Conservation (phyloP, 2,329 filamentous ascomycete genomes). For the Trichophyton schoenleinii region DNA sequence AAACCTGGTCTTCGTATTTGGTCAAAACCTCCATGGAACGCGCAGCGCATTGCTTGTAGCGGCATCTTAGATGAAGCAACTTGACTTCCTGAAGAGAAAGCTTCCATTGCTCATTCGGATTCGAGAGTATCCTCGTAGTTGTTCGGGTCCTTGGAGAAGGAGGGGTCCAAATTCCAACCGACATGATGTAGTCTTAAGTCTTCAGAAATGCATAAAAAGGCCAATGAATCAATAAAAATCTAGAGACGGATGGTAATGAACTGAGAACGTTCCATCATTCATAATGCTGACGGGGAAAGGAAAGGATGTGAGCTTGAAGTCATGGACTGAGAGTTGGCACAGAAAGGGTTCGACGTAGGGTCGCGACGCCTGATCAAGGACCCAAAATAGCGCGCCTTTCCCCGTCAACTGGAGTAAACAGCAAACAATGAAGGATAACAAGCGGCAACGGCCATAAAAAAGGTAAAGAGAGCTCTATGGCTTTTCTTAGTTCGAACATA, state of each 20-base stretch:
- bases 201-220: background rate
- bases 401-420: background rate
- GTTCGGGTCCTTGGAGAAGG: background rate
- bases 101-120: conserved; percentile 25
- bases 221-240: background rate
- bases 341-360: background rate
- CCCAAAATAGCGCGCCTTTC: background rate
- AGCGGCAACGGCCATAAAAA: background rate
- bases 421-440: background rate
- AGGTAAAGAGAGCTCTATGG: background rate
- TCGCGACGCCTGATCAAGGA: background rate
- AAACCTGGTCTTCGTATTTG: conserved; percentile 19
- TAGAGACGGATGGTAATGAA: background rate
- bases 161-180: background rate
- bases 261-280: background rate
- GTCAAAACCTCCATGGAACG: conserved; percentile 22
- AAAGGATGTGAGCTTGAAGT: background rate
- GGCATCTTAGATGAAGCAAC: conserved; percentile 23
- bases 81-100: conserved; percentile 24
- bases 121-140: conserved; percentile 18
- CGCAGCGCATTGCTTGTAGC: conserved; percentile 31
- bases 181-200: background rate
- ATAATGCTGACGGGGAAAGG: background rate
- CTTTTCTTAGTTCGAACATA: background rate
- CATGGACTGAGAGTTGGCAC: background rate